Evolutionary conservation across 2,329 filamentous ascomycete genomes (phyloP).

Genomic region (Hymenoscyphus albidus): DNA sequence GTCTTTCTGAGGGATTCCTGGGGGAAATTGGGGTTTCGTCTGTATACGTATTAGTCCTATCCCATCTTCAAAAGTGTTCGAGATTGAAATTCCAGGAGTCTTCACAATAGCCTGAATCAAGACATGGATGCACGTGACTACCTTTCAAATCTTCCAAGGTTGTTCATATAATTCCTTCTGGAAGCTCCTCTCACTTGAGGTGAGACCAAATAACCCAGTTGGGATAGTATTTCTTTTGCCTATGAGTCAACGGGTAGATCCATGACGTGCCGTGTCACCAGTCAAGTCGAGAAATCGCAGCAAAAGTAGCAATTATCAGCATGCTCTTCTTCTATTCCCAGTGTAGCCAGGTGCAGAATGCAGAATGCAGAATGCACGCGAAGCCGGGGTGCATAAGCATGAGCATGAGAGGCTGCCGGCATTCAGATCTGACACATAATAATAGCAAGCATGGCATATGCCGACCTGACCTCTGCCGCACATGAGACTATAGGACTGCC

Average conservation of each 20-base stretch:
- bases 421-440: conserved; percentile 10
- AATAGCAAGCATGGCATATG: conserved; percentile 2
- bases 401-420: not conserved
- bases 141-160: not conserved
- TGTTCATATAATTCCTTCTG: not conserved
- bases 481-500: not conserved
- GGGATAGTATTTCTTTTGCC: not conserved
- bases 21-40: not conserved
- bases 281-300: not conserved
- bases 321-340: not conserved
- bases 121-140: not conserved
- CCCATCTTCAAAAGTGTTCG: not conserved
- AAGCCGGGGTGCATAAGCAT: conserved; percentile 12
- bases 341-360: not conserved
- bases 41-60: not conserved
- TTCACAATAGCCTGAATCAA: not conserved
- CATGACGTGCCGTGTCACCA: not conserved
- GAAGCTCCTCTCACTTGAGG: not conserved
- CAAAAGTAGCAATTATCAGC: not conserved
- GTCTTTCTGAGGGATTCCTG: not conserved
- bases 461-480: not conserved
- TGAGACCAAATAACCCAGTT: not conserved
- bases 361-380: not conserved
- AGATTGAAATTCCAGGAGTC: not conserved
- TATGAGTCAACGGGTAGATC: not conserved